phyloP scores from a whole-genome alignment of 108 stramenopile species.

The Seminavis robusta region DNA sequence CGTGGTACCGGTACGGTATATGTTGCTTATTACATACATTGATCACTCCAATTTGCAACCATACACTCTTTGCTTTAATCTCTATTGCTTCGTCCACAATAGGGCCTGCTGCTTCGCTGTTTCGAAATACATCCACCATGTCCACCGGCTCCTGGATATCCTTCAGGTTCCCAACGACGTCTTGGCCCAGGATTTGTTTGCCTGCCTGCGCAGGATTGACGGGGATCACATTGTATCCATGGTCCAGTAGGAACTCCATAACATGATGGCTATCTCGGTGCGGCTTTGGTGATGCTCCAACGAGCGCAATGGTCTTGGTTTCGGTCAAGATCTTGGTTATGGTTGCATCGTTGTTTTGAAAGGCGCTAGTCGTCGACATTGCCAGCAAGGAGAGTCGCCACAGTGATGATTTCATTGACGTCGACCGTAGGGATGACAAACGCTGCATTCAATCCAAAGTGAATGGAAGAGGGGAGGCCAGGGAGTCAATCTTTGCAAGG shows the following conservation, averaged over 20 bases:
- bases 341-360: too few relatives aligned
- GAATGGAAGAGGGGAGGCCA: too few relatives aligned
- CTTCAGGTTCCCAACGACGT: conserved; percentile 54
- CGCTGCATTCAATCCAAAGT: too few relatives aligned
- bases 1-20: too few relatives aligned
- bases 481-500: too few relatives aligned
- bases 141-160: conserved; percentile 60
- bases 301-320: conserved; percentile 73
- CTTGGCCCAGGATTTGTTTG: conserved; percentile 53
- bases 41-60: conserved; percentile 81
- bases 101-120: conserved; percentile 52
- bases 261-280: conserved; percentile 71
- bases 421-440: too few relatives aligned
- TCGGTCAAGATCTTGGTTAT: conserved; percentile 59
- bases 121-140: conserved; percentile 84
- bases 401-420: too few relatives aligned
- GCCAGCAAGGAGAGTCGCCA: too few relatives aligned
- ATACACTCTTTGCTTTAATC: conserved; percentile 69
- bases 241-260: conserved; percentile 52
- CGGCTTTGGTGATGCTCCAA: conserved; percentile 69
- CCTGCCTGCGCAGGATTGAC: conserved; percentile 81
- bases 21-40: too few relatives aligned
- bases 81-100: conserved; percentile 79
- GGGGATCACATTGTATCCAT: conserved; percentile 75
- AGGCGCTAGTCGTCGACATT: too few relatives aligned